A percentile compares a stretch with the other conserved stretches of the same genome.
These are phyloP conservation scores for Avena sativa DNA, from an alignment of 176 grass and related monocot genomes.

Conservation along the genomic window DNA sequence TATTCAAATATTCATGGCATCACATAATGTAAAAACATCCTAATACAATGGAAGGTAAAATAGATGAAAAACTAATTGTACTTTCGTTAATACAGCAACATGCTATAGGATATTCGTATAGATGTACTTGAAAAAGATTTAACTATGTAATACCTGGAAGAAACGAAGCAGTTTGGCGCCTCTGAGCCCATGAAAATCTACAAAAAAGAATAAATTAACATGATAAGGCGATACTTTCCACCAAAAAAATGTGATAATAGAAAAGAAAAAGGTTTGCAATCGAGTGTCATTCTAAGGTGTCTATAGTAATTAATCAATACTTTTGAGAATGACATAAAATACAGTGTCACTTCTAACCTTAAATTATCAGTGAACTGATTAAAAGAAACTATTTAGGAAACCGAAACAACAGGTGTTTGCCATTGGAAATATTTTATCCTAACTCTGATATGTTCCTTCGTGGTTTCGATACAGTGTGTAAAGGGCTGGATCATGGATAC, in stretches of 20 bases:
- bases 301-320: background rate
- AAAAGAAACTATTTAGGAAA: background rate
- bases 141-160: constrained; percentile 53
- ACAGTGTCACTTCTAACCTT: background rate
- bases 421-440: background rate
- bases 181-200: constrained; percentile 80
- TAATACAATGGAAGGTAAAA: background rate
- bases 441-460: background rate
- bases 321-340: background rate
- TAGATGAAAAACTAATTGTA: background rate
- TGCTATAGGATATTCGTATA: background rate
- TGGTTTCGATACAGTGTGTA: background rate
- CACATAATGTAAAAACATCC: background rate
- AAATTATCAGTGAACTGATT: background rate
- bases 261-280: constrained; percentile 23
- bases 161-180: constrained; percentile 53
- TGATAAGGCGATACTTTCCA: background rate
- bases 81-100: background rate
- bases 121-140: background rate
- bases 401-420: background rate
- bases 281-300: background rate
- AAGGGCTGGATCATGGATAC: constrained; percentile 25
- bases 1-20: background rate
- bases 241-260: background rate
- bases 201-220: constrained; percentile 15